Evolutionary conservation across 1,284 basidiomycete genomes (phyloP).

Genomic region (Austroboletus rostrupii): DNA sequence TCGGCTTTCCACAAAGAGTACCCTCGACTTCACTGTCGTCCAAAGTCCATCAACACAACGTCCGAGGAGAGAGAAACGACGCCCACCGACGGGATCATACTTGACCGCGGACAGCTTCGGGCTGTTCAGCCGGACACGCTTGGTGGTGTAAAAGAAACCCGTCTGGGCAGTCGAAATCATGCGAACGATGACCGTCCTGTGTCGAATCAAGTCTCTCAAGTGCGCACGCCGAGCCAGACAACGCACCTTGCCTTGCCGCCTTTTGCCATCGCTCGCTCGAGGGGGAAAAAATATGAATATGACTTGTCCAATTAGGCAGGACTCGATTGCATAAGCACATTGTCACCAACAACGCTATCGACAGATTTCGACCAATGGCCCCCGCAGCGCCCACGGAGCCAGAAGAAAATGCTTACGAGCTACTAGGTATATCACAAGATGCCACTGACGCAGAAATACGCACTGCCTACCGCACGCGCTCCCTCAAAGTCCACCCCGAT

Average conservation of each 20-base stretch:
- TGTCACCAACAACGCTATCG: background rate
- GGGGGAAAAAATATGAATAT: background rate
- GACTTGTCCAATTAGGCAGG: conserved; percentile 3
- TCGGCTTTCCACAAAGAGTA: conserved; percentile 77
- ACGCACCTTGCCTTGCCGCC: conserved; percentile 50
- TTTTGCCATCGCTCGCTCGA: conserved; percentile 33
- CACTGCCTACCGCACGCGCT: conserved; percentile 78
- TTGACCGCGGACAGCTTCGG: conserved; percentile 80
- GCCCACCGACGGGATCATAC: conserved; percentile 81
- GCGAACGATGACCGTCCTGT: conserved; percentile 79
- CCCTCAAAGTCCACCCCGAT: conserved; percentile 87
- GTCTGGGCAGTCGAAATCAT: conserved; percentile 88
- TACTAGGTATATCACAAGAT: conserved; percentile 63
- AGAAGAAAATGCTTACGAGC: conserved; percentile 72
- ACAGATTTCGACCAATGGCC: conserved; percentile 14
- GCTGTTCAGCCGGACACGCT: conserved; percentile 60
- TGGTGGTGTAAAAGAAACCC: conserved; percentile 85
- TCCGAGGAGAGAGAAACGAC: background rate
- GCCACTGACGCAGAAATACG: conserved; percentile 82
- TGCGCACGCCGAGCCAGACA: background rate
- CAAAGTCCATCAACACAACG: conserved; percentile 2
- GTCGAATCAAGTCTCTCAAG: background rate
- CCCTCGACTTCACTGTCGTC: conserved; percentile 59
- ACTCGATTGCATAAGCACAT: conserved; percentile 11
- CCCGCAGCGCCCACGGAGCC: conserved; percentile 32